These are phyloP conservation scores for Geranium rotundifolium DNA, from an alignment of 345 rosid genomes.

Conservation along the genomic window DNA sequence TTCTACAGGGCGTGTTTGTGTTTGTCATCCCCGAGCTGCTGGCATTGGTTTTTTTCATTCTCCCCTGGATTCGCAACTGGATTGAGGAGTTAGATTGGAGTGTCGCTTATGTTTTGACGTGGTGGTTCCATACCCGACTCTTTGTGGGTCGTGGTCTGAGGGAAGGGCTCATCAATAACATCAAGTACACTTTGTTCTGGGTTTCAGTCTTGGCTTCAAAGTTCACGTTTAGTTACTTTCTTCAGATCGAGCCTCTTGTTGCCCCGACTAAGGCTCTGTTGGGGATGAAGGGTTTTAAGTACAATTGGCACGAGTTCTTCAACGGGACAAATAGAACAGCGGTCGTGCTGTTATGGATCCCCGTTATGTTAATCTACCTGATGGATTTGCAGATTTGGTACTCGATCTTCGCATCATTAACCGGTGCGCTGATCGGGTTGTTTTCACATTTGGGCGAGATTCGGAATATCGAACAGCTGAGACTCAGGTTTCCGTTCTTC, in stretches of 20 bases:
- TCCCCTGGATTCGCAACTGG: constrained; percentile 78
- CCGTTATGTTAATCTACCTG: constrained; percentile 62
- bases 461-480: constrained; percentile 65
- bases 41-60: constrained; percentile 51
- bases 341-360: constrained; percentile 56
- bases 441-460: constrained; percentile 91
- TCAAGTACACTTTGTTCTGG: constrained; percentile 77
- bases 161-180: constrained; percentile 71
- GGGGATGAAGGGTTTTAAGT: constrained; percentile 7
- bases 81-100: constrained; percentile 62
- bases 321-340: constrained; percentile 45
- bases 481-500: constrained; percentile 90
- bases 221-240: constrained; percentile 66
- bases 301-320: constrained; percentile 75
- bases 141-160: constrained; percentile 88
- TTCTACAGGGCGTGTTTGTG: constrained; percentile 56
- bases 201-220: constrained; percentile 41
- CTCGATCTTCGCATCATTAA: constrained; percentile 57
- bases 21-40: constrained; percentile 65
- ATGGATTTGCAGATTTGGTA: constrained; percentile 94
- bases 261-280: constrained; percentile 55
- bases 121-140: constrained; percentile 81
- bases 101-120: constrained; percentile 45
- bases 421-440: constrained; percentile 55
- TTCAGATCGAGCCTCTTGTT: constrained; percentile 75